Percentiles rank a stretch among this genome's conserved stretches.
Evolutionary conservation across 768 basidiomycete species (phyloP).

Genomic region (Butyriboletus loyo): DNA sequence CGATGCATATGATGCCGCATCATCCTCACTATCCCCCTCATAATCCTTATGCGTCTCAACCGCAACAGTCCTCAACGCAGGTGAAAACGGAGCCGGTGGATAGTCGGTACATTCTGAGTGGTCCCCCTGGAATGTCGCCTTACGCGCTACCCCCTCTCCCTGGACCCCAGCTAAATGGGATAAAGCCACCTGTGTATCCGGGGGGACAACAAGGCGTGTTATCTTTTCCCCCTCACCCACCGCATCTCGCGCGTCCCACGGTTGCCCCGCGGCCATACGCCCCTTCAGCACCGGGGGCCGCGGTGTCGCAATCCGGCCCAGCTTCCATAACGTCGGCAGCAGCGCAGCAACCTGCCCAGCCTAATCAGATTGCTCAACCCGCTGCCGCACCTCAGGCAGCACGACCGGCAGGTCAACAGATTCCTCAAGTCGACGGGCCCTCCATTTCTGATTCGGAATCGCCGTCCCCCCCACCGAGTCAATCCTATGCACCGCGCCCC

Average conservation of each 20-base stretch:
- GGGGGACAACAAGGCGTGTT: constrained; percentile 59
- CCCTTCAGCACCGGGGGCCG: constrained; percentile 19
- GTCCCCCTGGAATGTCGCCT: constrained; percentile 37
- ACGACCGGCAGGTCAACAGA: constrained; percentile 33
- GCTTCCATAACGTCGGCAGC: constrained; percentile 9
- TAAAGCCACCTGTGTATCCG: constrained; percentile 49
- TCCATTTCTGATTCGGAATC: constrained; percentile 65
- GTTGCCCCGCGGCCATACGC: constrained; percentile 22
- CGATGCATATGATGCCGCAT: constrained; percentile 55
- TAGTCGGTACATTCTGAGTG: constrained; percentile 58
- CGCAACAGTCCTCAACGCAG: constrained; percentile 36
- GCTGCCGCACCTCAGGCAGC: constrained; percentile 15
- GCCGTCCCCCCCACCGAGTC: constrained; percentile 62
- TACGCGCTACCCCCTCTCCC: constrained; percentile 62
- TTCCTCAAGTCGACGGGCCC: constrained; percentile 83
- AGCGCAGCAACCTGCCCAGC: constrained; percentile 15
- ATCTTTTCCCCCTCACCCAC: constrained; percentile 44
- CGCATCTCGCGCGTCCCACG: constrained; percentile 26
- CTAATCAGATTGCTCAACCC: constrained; percentile 14
- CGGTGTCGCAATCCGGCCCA: constrained; percentile 18
- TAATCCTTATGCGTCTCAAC: constrained; percentile 48
- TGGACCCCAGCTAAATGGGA: constrained; percentile 59
- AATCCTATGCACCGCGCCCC: constrained; percentile 62
- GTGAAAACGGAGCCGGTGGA: constrained; percentile 79
- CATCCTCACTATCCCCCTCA: constrained; percentile 56